These are phyloP conservation scores for Nannizziopsis arthrosporioides DNA, from an alignment of 2,329 filamentous ascomycete species.

Conservation along the genomic window DNA sequence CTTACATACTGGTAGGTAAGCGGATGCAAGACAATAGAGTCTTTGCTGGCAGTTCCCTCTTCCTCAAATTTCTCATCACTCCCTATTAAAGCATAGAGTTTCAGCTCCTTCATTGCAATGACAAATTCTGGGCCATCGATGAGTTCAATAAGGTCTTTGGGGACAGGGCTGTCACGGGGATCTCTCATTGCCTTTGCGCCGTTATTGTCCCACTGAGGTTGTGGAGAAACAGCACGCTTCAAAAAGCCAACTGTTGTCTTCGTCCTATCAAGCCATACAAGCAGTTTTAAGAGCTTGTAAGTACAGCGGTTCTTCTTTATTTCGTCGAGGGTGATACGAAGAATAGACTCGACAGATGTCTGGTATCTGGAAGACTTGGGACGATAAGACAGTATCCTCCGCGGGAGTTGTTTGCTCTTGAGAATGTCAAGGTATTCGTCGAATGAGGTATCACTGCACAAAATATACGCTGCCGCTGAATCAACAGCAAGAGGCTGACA, in stretches of 20 bases:
- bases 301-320: constrained; percentile 4
- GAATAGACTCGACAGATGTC: constrained; percentile 6
- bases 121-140: constrained; percentile 5
- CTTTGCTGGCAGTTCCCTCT: neutral
- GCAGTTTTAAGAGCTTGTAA: constrained; percentile 5
- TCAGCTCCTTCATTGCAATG: constrained; percentile 1
- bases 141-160: neutral
- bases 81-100: constrained; percentile 3
- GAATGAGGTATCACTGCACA: neutral
- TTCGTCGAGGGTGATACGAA: constrained; percentile 4
- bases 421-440: constrained; percentile 2
- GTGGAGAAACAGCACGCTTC: constrained; percentile 2
- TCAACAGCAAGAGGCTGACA: constrained; percentile 6
- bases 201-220: constrained; percentile 1
- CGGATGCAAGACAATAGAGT: constrained; percentile 7
- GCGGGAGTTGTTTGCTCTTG: neutral
- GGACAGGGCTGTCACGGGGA: neutral
- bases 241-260: constrained; percentile 6
- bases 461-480: constrained; percentile 7
- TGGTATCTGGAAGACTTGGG: constrained; percentile 4
- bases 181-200: neutral
- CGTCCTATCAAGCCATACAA: constrained; percentile 8
- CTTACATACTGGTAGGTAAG: constrained; percentile 6
- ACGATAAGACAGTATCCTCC: neutral
- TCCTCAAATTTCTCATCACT: constrained; percentile 2